A percentile compares a stretch with the other conserved stretches of the same genome.
These are phyloP conservation scores for Tricholoma terreum DNA, from an alignment of 768 basidiomycete genomes.

Conservation along the genomic window DNA sequence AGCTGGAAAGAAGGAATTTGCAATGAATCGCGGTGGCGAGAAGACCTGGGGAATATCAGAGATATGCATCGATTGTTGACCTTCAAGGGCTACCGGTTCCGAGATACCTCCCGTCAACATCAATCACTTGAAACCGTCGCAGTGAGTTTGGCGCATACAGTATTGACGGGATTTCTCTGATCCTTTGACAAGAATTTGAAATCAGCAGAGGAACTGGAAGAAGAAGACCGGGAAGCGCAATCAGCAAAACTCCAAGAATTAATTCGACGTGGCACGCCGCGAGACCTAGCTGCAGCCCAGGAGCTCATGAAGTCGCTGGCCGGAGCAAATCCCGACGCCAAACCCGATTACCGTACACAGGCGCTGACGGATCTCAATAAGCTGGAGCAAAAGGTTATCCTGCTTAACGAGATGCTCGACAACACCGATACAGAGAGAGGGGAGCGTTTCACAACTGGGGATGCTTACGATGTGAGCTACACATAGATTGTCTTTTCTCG, in stretches of 20 bases:
- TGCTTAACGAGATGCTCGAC: conserved; percentile 97
- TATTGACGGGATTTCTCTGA: background rate
- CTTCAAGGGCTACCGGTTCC: conserved; percentile 89
- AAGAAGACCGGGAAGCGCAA: conserved; percentile 92
- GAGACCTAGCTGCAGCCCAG: conserved; percentile 92
- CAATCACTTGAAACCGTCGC: conserved; percentile 38
- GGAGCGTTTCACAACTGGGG: conserved; percentile 82
- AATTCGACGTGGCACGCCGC: conserved; percentile 91
- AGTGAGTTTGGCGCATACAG: conserved; percentile 31
- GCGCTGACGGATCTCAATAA: conserved; percentile 89
- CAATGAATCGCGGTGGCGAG: conserved; percentile 84
- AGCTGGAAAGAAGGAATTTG: conserved; percentile 96
- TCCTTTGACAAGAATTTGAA: conserved; percentile 67
- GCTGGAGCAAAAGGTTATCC: conserved; percentile 89
- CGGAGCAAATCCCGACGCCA: conserved; percentile 92
- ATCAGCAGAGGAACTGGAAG: conserved; percentile 93
- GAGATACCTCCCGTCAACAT: conserved; percentile 42
- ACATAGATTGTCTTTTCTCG: background rate
- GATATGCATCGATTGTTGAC: conserved; percentile 95
- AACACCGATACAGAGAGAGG: conserved; percentile 72
- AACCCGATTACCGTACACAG: conserved; percentile 91
- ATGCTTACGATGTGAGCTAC: conserved; percentile 82
- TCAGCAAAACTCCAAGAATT: conserved; percentile 98
- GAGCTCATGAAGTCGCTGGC: conserved; percentile 96
- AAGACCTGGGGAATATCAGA: conserved; percentile 93